phyloP scores from a whole-genome alignment of 2,329 filamentous ascomycete species.

The Scedosporium apiospermum region DNA sequence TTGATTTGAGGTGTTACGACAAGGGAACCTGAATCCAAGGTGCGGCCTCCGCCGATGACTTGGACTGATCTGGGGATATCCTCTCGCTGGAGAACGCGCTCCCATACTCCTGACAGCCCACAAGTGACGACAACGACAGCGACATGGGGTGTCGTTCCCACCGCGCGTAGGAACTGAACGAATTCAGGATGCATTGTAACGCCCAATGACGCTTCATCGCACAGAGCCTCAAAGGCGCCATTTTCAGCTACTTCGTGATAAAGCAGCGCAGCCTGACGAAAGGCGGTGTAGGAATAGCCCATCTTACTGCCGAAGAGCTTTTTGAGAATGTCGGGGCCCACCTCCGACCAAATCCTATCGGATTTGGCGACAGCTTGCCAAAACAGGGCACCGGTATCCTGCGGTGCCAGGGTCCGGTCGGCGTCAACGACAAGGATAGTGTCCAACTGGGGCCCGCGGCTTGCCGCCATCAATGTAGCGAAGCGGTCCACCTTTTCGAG shows the following conservation, averaged over 20 bases:
- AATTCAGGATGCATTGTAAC: not conserved
- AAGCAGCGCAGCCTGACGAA: slow-evolving; percentile 42
- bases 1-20: not conserved
- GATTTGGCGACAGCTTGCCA: slow-evolving; percentile 25
- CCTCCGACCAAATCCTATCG: not conserved
- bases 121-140: not conserved
- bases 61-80: not conserved
- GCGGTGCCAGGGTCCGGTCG: slow-evolving; percentile 42
- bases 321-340: slow-evolving; percentile 22
- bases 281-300: slow-evolving; percentile 43
- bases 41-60: not conserved
- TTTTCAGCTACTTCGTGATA: slow-evolving; percentile 35
- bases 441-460: slow-evolving; percentile 23
- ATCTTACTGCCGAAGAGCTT: slow-evolving; percentile 34
- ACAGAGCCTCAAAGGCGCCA: slow-evolving; percentile 25
- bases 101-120: not conserved
- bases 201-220: not conserved
- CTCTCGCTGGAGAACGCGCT: not conserved
- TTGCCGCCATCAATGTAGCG: not conserved
- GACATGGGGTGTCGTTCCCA: not conserved
- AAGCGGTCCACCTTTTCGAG: not conserved
- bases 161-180: not conserved
- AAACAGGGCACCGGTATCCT: slow-evolving; percentile 42
- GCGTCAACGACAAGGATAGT: slow-evolving; percentile 48
- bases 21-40: not conserved